phyloP scores from a whole-genome alignment of 1,139 yeast genomes.

The Scheffersomyces illinoinensis region DNA sequence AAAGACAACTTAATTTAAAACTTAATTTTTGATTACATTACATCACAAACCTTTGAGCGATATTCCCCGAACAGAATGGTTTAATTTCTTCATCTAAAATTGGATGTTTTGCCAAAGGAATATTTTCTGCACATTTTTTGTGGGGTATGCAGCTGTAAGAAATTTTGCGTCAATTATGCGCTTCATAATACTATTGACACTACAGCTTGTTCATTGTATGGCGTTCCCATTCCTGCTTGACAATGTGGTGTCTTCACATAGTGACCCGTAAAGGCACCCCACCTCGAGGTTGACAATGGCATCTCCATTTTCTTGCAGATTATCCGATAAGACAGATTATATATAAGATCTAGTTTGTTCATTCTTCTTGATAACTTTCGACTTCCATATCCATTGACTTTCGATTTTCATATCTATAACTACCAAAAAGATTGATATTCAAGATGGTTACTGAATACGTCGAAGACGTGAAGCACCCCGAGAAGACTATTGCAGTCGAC shows the following conservation, averaged over 20 bases:
- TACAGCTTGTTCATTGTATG: not conserved
- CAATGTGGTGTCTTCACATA: not conserved
- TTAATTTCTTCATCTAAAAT: not conserved
- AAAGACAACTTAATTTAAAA: not conserved
- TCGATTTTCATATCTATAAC: not conserved
- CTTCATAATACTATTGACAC: not conserved
- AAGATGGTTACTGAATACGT: slow-evolving; percentile 16
- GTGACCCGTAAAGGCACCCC: not conserved
- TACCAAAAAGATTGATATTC: not conserved
- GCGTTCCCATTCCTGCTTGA: not conserved
- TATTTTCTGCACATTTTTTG: not conserved
- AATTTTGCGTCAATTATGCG: not conserved
- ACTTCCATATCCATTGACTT: not conserved
- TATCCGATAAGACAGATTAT: not conserved
- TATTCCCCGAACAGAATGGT: not conserved
- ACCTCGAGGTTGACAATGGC: not conserved
- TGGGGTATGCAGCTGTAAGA: not conserved
- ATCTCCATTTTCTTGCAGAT: not conserved
- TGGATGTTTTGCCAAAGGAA: not conserved
- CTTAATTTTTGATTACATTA: not conserved
- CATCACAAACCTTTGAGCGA: not conserved
- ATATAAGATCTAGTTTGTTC: not conserved
- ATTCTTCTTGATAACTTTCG: not conserved
- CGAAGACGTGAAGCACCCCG: slow-evolving; percentile 22
- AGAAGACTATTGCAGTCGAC: slow-evolving; percentile 10